Evolutionary conservation across 1,139 yeast species (phyloP), one percentile per base, ranked within the genome.

Genomic region (Blastobotrys apis): DNA sequence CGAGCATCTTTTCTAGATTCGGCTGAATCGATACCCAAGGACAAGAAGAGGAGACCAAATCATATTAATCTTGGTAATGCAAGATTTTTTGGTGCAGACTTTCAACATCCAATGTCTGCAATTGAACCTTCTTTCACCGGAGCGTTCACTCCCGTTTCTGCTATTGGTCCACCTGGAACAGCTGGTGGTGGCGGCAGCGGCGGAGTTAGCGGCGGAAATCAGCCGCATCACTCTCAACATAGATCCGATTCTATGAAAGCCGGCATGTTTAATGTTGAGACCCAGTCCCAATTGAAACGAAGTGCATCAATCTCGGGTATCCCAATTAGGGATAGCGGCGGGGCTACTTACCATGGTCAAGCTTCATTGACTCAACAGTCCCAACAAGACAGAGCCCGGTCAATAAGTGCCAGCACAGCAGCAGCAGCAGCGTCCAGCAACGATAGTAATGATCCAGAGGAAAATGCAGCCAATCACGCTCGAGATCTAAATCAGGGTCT

Each of bases 1-100:
- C 44, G 47, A 4, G 34, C 43, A 13, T 43, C 47, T 9, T 31
- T 34, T 8, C 37, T 38, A 33, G 46, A 43, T 15, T 22, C 38
- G 9, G 40, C 21, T n/a, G 22, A 37, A 15, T 21, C 34, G 4
- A 4, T 15, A 30, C 12, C 23, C 10, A 9, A 9, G 22, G 35
- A 32, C 35, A 37, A 37, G 21, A 37, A 37, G 20, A 5, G 20
- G 5, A 17, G 41, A 4, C 41, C 41, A 2, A 37, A 37, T 21
- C 33, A 37, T 30, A 37, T 37, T 21, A 37, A 37, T 30, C 20
- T 37, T 33, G 34, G 27, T 13, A 37, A 37, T 37, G 26, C 17
- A 21, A 5, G 19, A 10, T n/a, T 6, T 10, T 27, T 26, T 5
- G 12, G 5, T 9, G 34, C 16, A 12, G 41, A 30, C 10, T 4